Conservation (phyloP, 2,329 filamentous ascomycete genomes). For the Didymella sp. region DNA sequence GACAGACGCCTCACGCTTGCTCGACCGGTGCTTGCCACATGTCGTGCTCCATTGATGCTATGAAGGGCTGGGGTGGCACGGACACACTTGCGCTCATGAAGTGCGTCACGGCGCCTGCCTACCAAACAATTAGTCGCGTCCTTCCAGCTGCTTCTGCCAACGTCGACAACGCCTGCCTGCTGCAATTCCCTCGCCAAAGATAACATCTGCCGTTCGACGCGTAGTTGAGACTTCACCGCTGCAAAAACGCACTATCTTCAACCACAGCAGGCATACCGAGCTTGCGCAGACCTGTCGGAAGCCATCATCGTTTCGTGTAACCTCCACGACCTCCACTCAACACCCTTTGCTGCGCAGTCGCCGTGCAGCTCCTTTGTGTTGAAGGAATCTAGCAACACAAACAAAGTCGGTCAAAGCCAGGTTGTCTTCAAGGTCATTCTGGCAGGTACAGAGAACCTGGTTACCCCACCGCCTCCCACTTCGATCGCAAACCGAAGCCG, state of each 20-base stretch:
- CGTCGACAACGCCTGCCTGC: constrained; percentile 24
- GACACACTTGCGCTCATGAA: constrained; percentile 9
- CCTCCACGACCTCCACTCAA: constrained; percentile 14
- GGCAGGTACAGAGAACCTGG: not conserved
- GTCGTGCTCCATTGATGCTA: constrained; percentile 28
- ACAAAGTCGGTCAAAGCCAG: not conserved
- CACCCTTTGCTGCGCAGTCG: constrained; percentile 12
- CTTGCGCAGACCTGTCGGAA: constrained; percentile 21
- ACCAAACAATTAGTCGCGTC: constrained; percentile 31
- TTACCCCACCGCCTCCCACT: constrained; percentile 29
- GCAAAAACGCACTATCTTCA: constrained; percentile 2
- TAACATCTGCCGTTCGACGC: not conserved
- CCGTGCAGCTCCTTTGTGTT: not conserved
- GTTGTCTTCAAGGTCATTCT: not conserved
- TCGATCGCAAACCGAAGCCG: constrained; percentile 17
- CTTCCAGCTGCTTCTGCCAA: constrained; percentile 34
- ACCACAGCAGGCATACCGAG: constrained; percentile 16
- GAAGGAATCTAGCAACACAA: not conserved
- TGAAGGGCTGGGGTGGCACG: constrained; percentile 30
- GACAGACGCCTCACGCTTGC: constrained; percentile 23
- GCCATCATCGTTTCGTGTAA: constrained; percentile 23
- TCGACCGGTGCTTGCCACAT: constrained; percentile 33
- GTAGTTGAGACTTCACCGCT: not conserved
- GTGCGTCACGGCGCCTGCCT: constrained; percentile 28
- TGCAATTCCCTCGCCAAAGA: not conserved